Base-by-base conservation (phyloP, 2,329 filamentous ascomycete genomes). In the Pseudocercospora eumusae region DNA sequence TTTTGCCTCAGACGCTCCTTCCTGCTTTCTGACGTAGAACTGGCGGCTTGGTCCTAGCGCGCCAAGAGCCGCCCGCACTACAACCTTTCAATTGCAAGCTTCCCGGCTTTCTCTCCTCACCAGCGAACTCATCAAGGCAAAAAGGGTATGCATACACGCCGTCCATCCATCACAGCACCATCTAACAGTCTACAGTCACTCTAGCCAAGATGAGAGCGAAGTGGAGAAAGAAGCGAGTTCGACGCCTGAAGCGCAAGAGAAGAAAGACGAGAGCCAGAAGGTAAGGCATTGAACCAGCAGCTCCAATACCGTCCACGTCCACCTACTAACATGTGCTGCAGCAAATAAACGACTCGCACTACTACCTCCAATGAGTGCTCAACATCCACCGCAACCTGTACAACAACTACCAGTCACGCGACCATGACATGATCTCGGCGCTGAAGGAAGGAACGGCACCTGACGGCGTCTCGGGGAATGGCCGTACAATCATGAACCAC, bases 161-260 rank as follows among this genome's bases (percentile, higher is more conserved):
- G 13, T 20, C 21, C 18, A 5, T 23, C 28, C 10, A 15, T 47
- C n/a, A 33, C 5, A 15, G 21, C 49, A 27, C 10, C 36, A 49
- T 66, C 66, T 66, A 44, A 68, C 57, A 33, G 3, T 40, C 10
- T 53, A 62, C 62, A 68, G 67, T 67, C 69, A 69, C 68, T 73
- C 75, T 74, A 75, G 78, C 79, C 74, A 82, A 80, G 80, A 88
- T 89, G 87, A 89, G 93, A 95, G 93, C 92, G 80, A 98, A 98
- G 87, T 98, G 95, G 95, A 95, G 93, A 87, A 99, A 99, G 91
- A 99, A 99, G 93, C 88, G 95, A 82, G 93, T 96, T 84, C 88
- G 95, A 78, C 89, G 95, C 83, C 92, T 99, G 82, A 98, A 98
- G 90, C 90, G 93, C 81, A 99, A 99, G 93, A 92, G 95, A 86